These are phyloP conservation scores for Poteriospumella lacustris DNA, from an alignment of 108 stramenopile genomes.

Conservation along the genomic window DNA sequence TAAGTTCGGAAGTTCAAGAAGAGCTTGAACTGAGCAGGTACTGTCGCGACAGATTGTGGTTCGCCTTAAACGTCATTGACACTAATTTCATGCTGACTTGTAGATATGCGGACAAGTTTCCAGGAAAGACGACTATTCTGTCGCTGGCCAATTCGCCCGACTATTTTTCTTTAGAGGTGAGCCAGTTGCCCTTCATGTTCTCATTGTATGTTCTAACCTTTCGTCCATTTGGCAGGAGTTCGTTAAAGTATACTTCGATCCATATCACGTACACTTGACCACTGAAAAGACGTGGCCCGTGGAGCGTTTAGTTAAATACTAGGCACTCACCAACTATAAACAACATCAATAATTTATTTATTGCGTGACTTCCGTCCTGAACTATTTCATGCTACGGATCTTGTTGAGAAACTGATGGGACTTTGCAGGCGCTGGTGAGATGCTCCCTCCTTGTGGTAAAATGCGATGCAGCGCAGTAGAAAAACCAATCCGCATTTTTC, in stretches of 20 bases:
- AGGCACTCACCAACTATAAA: no score
- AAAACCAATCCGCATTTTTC: no score
- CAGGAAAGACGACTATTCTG: constrained; percentile 4
- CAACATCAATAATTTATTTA: no score
- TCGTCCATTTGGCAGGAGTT: background rate
- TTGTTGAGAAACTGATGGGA: no score
- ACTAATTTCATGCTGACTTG: no score
- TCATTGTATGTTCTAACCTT: background rate
- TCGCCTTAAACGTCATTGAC: background rate
- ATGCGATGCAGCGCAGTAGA: no score
- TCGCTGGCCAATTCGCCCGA: background rate
- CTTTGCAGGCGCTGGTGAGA: no score
- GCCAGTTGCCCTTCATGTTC: background rate
- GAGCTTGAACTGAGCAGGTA: constrained; percentile 20
- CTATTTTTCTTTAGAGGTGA: constrained; percentile 16
- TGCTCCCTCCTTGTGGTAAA: no score
- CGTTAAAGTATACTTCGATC: constrained; percentile 5
- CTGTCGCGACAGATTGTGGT: no score
- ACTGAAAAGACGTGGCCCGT: constrained; percentile 13
- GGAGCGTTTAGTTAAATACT: constrained; percentile 12
- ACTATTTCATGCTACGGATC: no score
- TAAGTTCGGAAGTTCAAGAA: background rate
- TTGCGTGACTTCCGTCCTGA: no score
- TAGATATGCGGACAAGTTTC: constrained; percentile 14
- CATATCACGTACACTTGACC: background rate